Evolutionary conservation across 176 grass and related monocot species (phyloP), one percentile per base, ranked within the genome.

Genomic region (Alloteropsis semialata): DNA sequence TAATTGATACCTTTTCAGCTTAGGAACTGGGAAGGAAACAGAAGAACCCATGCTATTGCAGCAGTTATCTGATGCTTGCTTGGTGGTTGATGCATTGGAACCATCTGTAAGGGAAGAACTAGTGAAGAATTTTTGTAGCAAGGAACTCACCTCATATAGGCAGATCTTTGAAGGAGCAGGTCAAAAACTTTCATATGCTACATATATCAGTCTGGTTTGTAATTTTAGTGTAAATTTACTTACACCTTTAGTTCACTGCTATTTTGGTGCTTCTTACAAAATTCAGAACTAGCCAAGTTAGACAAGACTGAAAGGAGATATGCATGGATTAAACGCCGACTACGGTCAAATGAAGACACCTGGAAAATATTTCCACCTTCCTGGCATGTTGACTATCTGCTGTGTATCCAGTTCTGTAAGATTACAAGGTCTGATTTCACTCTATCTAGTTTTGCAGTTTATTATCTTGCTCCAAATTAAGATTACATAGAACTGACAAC

Each of bases 131-230:
- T 99, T 99, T 66, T 99, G 96, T 74, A 99, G 86, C 82, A 99
- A 99, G 87, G 96, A 99, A 70, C 96, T 99, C 43, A 96, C 83
- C 64, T 99, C 96, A 50, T 99, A 99, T 83, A 86, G 81, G 56
- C 96, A 99, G 75, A 99, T 96, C 54, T 99, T 99, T 92, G 96
- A 99, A 86, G 96, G 96, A 88, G 96, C 96, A 92, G 95, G 95
- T 97, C 5, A 67, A 60, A 43, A 81, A 27, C 59, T 81, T 76
- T 50, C 36, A 85, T 66, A 62, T 94, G 55, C 28, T 75, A 36
- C 30, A 45, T 82, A 48, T 12, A 55, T 72, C 44, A 51, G 71
- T 83, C 73, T 67, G 5, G 11, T 59, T 48, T 60, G 49, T 68
- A 17, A 65, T 68, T 77, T n/a, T 64, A 60, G 15, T 85, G 60